Conservation (phyloP, 176 grass and related monocot species). For the Triticum urartu region DNA sequence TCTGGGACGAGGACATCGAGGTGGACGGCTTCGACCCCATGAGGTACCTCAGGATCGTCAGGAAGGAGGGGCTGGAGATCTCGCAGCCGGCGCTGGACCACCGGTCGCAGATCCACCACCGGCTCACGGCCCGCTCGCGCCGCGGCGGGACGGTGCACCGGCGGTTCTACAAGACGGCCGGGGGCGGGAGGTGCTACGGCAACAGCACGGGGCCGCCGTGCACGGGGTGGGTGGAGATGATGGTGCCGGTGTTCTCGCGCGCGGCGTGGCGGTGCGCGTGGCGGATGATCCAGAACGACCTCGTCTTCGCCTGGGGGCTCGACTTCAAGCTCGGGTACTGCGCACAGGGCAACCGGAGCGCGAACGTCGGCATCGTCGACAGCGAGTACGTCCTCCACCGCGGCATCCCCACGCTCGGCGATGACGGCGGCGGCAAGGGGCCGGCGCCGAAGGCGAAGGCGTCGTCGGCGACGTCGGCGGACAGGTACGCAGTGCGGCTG, state of each 20-base stretch:
- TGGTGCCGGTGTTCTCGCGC: conserved; percentile 87
- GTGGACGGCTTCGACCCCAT: conserved; percentile 67
- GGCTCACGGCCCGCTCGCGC: conserved; percentile 48
- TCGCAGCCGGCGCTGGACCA: conserved; percentile 83
- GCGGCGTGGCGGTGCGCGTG: conserved; percentile 78
- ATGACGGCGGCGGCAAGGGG: not conserved
- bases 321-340: conserved; percentile 94
- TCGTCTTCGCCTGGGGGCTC: conserved; percentile 89
- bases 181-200: conserved; percentile 45
- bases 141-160: conserved; percentile 55
- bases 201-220: conserved; percentile 78
- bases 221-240: conserved; percentile 95
- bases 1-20: conserved; percentile 89
- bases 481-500: conserved; percentile 54
- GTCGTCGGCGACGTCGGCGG: conserved; percentile 14
- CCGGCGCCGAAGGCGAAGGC: not conserved
- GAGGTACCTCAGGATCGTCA: conserved; percentile 51
- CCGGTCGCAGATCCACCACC: conserved; percentile 75
- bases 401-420: conserved; percentile 71
- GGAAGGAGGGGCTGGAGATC: conserved; percentile 68
- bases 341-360: conserved; percentile 62
- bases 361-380: conserved; percentile 78
- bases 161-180: conserved; percentile 64
- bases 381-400: conserved; percentile 78
- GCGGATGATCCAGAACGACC: conserved; percentile 96